Evolutionary conservation across 2,329 filamentous ascomycete species (phyloP).

Genomic region (Neodidymelliopsis sp.): DNA sequence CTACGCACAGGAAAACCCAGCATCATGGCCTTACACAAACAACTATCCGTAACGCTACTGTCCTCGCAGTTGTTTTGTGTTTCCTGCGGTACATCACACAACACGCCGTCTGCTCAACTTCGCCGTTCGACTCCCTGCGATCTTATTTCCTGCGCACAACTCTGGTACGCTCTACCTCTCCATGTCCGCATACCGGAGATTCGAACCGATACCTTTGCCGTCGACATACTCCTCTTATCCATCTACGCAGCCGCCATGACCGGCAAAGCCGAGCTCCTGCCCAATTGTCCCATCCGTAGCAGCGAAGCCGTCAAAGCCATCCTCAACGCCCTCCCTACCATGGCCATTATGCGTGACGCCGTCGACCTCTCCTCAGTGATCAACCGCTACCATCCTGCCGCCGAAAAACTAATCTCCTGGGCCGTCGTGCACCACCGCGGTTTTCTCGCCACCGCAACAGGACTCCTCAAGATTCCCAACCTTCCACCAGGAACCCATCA

Average conservation of each 20-base stretch:
- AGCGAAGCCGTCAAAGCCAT: constrained; percentile 23
- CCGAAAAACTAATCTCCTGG: constrained; percentile 41
- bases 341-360: constrained; percentile 28
- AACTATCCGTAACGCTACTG: constrained; percentile 7
- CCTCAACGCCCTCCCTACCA: constrained; percentile 36
- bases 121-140: constrained; percentile 37
- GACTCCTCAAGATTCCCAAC: constrained; percentile 36
- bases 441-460: constrained; percentile 37
- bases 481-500: constrained; percentile 40
- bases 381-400: constrained; percentile 23
- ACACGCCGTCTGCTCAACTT: constrained; percentile 19
- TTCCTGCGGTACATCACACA: constrained; percentile 33
- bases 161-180: constrained; percentile 36
- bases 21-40: constrained; percentile 27
- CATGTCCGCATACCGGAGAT: constrained; percentile 43
- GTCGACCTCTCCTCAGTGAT: constrained; percentile 27
- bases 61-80: constrained; percentile 29
- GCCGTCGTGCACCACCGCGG: constrained; percentile 40
- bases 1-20: constrained; percentile 8
- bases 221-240: constrained; percentile 39
- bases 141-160: constrained; percentile 22
- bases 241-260: constrained; percentile 38
- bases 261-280: constrained; percentile 33
- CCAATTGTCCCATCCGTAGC: constrained; percentile 33
- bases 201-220: constrained; percentile 35